These are phyloP conservation scores for Aquanectria penicillioides DNA, from an alignment of 2,329 filamentous ascomycete genomes.

Conservation along the genomic window DNA sequence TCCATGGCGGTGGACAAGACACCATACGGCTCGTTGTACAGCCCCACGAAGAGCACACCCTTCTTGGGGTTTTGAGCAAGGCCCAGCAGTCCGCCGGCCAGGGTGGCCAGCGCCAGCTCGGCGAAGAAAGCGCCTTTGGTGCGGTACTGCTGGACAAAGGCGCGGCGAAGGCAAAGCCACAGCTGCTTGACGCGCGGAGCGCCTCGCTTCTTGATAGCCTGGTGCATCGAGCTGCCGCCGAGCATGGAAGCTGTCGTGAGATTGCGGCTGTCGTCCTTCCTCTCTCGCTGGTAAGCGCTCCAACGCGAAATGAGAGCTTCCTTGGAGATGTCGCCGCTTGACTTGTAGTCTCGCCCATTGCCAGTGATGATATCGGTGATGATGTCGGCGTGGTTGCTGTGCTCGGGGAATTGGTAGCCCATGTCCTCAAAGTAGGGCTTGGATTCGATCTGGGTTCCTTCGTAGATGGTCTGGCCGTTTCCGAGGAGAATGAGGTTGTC, in stretches of 20 bases:
- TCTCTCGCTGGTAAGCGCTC: slow-evolving; percentile 44
- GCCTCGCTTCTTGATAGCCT: slow-evolving; percentile 60
- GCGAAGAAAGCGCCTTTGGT: slow-evolving; percentile 60
- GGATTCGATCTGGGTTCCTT: slow-evolving; percentile 56
- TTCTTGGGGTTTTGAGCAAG: slow-evolving; percentile 60
- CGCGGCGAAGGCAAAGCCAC: slow-evolving; percentile 62
- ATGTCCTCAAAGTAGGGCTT: slow-evolving; percentile 61
- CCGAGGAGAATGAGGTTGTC: slow-evolving; percentile 66
- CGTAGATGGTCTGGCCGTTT: slow-evolving; percentile 65
- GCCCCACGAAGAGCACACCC: slow-evolving; percentile 63
- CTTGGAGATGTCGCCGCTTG: slow-evolving; percentile 56
- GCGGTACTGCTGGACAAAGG: slow-evolving; percentile 67
- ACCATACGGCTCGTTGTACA: slow-evolving; percentile 61
- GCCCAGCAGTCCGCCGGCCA: slow-evolving; percentile 65
- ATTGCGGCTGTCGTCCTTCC: slow-evolving; percentile 21
- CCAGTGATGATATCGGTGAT: slow-evolving; percentile 71
- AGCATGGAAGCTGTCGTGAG: slow-evolving; percentile 36
- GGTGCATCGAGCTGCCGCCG: slow-evolving; percentile 49
- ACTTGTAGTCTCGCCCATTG: slow-evolving; percentile 62
- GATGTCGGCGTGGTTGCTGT: slow-evolving; percentile 65
- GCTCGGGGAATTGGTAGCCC: slow-evolving; percentile 61
- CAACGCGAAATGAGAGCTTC: slow-evolving; percentile 62
- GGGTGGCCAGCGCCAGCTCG: slow-evolving; percentile 61
- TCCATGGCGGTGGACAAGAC: slow-evolving; percentile 63
- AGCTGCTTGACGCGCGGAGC: slow-evolving; percentile 60